Percentiles rank a stretch among this genome's conserved stretches.
These are phyloP conservation scores for Lasiosphaeris hirsuta DNA, from an alignment of 495 filamentous ascomycete genomes.

Conservation along the genomic window DNA sequence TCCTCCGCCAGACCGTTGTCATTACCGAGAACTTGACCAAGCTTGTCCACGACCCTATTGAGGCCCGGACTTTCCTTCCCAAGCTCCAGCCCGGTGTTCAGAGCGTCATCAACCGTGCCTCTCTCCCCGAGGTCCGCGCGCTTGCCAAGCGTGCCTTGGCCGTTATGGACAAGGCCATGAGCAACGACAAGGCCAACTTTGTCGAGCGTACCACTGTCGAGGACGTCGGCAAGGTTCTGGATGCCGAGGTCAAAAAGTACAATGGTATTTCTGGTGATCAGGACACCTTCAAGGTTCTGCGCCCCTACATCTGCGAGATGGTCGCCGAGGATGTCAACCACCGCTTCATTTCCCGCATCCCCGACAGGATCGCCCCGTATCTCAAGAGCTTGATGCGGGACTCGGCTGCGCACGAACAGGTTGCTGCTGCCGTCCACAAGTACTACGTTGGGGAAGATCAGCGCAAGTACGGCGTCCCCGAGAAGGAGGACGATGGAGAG, in stretches of 20 bases:
- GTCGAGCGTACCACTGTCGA: constrained; percentile 67
- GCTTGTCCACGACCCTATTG: constrained; percentile 94
- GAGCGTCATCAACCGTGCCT: constrained; percentile 79
- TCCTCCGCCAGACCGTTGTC: constrained; percentile 89
- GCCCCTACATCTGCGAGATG: constrained; percentile 78
- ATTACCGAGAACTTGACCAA: constrained; percentile 99
- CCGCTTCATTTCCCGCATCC: constrained; percentile 71
- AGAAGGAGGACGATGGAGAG: constrained; percentile 78
- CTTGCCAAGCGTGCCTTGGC: constrained; percentile 76
- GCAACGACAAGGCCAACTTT: constrained; percentile 58
- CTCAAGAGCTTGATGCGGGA: constrained; percentile 65
- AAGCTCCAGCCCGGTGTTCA: constrained; percentile 94
- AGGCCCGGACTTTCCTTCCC: constrained; percentile 92
- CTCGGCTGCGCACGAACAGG: constrained; percentile 49
- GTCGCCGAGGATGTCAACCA: constrained; percentile 85
- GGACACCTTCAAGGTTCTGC: constrained; percentile 63
- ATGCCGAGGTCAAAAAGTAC: constrained; percentile 67
- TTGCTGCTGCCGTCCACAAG: constrained; percentile 63
- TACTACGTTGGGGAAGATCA: constrained; percentile 78
- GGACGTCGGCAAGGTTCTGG: constrained; percentile 71
- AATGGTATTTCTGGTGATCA: constrained; percentile 61
- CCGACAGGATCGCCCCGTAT: constrained; percentile 65
- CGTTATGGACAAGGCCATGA: constrained; percentile 95
- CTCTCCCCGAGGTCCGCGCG: constrained; percentile 90
- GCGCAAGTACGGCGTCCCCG: constrained; percentile 79